phyloP scores from a whole-genome alignment of 1,284 basidiomycete genomes.

The Ceratobasidium sp. region DNA sequence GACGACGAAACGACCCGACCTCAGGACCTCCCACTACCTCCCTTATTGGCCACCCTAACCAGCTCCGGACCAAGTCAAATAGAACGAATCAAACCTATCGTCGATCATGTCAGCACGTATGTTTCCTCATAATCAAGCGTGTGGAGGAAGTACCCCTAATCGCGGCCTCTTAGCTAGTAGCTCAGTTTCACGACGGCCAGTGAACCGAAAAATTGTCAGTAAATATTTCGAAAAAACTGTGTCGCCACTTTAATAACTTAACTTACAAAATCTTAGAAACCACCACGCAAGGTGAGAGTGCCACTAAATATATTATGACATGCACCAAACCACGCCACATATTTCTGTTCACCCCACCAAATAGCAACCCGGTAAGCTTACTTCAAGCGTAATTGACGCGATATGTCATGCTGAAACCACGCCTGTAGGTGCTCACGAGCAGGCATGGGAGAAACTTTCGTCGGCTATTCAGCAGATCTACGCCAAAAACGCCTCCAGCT shows the following conservation, averaged over 20 bases:
- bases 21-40: not conserved
- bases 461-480: slow-evolving; percentile 94
- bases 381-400: slow-evolving; percentile 24
- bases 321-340: slow-evolving; percentile 25
- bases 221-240: slow-evolving; percentile 36
- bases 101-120: slow-evolving; percentile 19
- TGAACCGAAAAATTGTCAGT: slow-evolving; percentile 57
- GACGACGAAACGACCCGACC: not conserved
- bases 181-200: slow-evolving; percentile 43
- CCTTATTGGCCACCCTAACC: not conserved
- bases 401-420: slow-evolving; percentile 61
- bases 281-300: slow-evolving; percentile 60
- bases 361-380: slow-evolving; percentile 31
- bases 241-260: slow-evolving; percentile 12
- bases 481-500: slow-evolving; percentile 88
- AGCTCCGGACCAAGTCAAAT: not conserved
- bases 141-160: not conserved
- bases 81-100: not conserved
- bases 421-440: slow-evolving; percentile 67
- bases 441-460: slow-evolving; percentile 76
- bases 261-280: slow-evolving; percentile 53
- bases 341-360: not conserved
- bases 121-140: not conserved
- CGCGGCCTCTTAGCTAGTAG: not conserved
- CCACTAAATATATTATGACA: not conserved